These are phyloP conservation scores for Xylaria sp. DNA, from an alignment of 2,329 filamentous ascomycete species.

Conservation along the genomic window DNA sequence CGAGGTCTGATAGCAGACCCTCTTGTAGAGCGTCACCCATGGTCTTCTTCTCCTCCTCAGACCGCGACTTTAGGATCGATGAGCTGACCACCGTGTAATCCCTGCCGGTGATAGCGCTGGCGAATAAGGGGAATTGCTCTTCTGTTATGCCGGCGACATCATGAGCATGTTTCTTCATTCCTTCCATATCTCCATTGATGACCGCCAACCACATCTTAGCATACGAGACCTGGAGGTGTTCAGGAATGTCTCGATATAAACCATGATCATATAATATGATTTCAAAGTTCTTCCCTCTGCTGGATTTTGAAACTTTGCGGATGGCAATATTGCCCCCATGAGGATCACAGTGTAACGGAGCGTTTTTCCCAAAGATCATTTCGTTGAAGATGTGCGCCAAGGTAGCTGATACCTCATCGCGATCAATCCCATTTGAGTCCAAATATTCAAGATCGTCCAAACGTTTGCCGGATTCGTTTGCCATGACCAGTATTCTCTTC, in stretches of 20 bases:
- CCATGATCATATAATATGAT: slow-evolving; percentile 97
- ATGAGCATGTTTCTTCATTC: slow-evolving; percentile 86
- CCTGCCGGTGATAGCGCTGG: slow-evolving; percentile 91
- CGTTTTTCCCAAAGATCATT: slow-evolving; percentile 94
- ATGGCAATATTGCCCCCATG: slow-evolving; percentile 97
- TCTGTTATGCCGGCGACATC: slow-evolving; percentile 90
- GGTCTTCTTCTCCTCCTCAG: slow-evolving; percentile 79
- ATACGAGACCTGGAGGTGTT: slow-evolving; percentile 79
- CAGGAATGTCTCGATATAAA: slow-evolving; percentile 89
- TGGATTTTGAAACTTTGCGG: slow-evolving; percentile 70
- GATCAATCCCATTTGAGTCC: slow-evolving; percentile 84
- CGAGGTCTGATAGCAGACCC: slow-evolving; percentile 85
- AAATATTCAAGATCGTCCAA: slow-evolving; percentile 89
- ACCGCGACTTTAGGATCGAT: slow-evolving; percentile 64
- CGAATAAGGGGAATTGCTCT: slow-evolving; percentile 92
- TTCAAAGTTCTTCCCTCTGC: slow-evolving; percentile 79
- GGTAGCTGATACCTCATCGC: slow-evolving; percentile 92
- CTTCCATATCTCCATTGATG: slow-evolving; percentile 82
- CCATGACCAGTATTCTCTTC: slow-evolving; percentile 92
- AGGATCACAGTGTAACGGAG: slow-evolving; percentile 93
- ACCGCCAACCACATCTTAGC: slow-evolving; percentile 98
- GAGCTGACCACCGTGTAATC: slow-evolving; percentile 80
- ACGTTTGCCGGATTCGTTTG: slow-evolving; percentile 83
- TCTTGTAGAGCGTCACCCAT: slow-evolving; percentile 86
- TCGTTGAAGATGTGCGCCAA: slow-evolving; percentile 96